Base-by-base conservation (phyloP, 495 filamentous ascomycete genomes). In the Aspergillus bertholletiae region DNA sequence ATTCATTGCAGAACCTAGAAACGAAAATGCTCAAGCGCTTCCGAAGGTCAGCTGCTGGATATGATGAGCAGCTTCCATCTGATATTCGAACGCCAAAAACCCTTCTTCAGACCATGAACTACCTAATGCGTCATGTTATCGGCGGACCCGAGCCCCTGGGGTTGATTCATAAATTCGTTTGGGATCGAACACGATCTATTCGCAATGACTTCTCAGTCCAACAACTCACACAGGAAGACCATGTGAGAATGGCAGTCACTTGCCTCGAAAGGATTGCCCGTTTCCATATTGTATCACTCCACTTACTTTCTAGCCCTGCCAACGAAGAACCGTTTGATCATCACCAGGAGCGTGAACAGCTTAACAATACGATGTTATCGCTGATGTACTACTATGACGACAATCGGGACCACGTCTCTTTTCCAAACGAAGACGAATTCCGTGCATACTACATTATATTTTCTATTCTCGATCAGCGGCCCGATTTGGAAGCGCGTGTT, bases 121-220 rank as follows among this genome's bases (percentile, higher is more conserved):
- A 97, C 64, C 78, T 99, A 7, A 84, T 96, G 30, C 75, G 88
- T 44, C 78, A 88, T 54, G 76, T 99, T 9, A 65, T 96, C 35
- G 78, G 79, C 44, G 77, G 84, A 5, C 73, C 84, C 18, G 78
- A 85, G 50, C 74, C 82, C 32, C 76, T 96, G 6, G 80, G 84
- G 0, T 65, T 79, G 3, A 81, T 89, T 35, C 92, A 97, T 66
- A 86, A 87, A 61, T 97, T 94, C 56, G 80, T 97, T 17, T 96
- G 95, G 90, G 93, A 97, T 68, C 83, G 95, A 20, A 96, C 93
- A 20, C 78, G 95, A 53, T 90, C 89, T 7, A 87, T 99, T 53
- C 84, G 95, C 26, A 93, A 94, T 57, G 95, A 99, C 66, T 95
- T 97, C 60, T 92, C 91, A 1, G 89, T 96, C 48, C 91, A 96